A percentile compares a stretch with the other conserved stretches of the same genome.
Evolutionary conservation across 768 basidiomycete genomes (phyloP).

Genomic region (Lactarius deliciosus): DNA sequence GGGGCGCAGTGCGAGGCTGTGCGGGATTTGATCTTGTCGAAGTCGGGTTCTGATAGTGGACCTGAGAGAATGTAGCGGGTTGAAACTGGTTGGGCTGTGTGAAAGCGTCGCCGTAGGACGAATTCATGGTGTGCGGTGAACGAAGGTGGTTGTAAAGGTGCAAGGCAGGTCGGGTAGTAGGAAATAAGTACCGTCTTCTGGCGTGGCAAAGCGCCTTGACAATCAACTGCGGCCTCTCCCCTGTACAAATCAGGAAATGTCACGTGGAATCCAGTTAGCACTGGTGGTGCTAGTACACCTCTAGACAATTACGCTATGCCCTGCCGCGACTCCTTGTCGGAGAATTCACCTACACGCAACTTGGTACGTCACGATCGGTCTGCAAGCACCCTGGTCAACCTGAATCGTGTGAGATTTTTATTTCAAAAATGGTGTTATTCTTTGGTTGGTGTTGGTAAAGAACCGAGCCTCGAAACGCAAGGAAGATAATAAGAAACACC

Average conservation of each 20-base stretch:
- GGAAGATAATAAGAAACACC: neutral
- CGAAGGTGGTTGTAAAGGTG: neutral
- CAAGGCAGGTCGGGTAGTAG: neutral
- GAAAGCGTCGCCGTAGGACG: slow-evolving; percentile 16
- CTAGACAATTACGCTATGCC: slow-evolving; percentile 16
- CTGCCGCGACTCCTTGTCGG: slow-evolving; percentile 4
- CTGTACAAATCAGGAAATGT: slow-evolving; percentile 13
- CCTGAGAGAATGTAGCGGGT: slow-evolving; percentile 14
- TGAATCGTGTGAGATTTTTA: neutral
- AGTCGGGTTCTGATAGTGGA: slow-evolving; percentile 25
- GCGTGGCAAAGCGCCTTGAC: slow-evolving; percentile 4
- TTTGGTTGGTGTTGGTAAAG: neutral
- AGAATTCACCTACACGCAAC: slow-evolving; percentile 1
- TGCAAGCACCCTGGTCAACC: neutral
- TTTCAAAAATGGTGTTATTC: neutral
- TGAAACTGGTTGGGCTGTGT: slow-evolving; percentile 20
- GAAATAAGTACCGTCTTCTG: neutral
- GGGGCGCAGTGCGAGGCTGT: slow-evolving; percentile 11
- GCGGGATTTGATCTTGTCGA: slow-evolving; percentile 16
- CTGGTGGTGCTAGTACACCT: neutral
- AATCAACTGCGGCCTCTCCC: neutral
- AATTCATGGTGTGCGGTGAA: slow-evolving; percentile 16
- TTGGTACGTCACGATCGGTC: slow-evolving; percentile 20
- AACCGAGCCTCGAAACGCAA: neutral
- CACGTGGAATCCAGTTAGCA: slow-evolving; percentile 14